These are phyloP conservation scores for Lentinula boryana DNA, from an alignment of 768 basidiomycete genomes.

Conservation along the genomic window DNA sequence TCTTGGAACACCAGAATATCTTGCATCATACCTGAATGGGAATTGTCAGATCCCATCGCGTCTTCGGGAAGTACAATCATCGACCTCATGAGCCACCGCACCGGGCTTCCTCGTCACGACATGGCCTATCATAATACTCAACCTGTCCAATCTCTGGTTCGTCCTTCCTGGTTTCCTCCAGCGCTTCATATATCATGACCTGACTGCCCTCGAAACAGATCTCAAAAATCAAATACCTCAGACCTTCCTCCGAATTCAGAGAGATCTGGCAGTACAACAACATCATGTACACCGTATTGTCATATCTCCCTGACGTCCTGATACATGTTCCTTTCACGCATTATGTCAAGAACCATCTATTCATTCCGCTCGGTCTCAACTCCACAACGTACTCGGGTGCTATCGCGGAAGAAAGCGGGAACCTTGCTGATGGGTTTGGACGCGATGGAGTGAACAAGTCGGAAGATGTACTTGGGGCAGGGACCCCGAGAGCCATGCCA, in stretches of 20 bases:
- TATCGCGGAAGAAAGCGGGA: constrained; percentile 18
- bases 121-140: constrained; percentile 11
- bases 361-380: constrained; percentile 20
- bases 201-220: background rate
- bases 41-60: constrained; percentile 18
- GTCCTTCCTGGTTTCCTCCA: background rate
- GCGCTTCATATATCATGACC: background rate
- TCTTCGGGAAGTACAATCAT: constrained; percentile 11
- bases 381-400: constrained; percentile 21
- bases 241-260: constrained; percentile 24
- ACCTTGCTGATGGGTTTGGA: constrained; percentile 18
- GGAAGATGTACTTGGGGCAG: constrained; percentile 15
- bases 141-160: constrained; percentile 5
- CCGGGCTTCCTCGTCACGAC: constrained; percentile 15
- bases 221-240: constrained; percentile 16
- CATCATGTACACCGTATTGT: constrained; percentile 22
- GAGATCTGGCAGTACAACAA: constrained; percentile 22
- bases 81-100: constrained; percentile 16
- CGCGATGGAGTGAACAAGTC: constrained; percentile 14
- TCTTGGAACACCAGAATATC: constrained; percentile 20
- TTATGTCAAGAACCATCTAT: constrained; percentile 22
- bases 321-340: constrained; percentile 11
- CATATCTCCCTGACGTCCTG: constrained; percentile 21
- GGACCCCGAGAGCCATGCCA: constrained; percentile 14
- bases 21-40: constrained; percentile 19